Percentiles rank a stretch among this genome's conserved stretches.
Conservation (phyloP, 1,139 yeast species). For the Entelexis paramagnoliae region DNA sequence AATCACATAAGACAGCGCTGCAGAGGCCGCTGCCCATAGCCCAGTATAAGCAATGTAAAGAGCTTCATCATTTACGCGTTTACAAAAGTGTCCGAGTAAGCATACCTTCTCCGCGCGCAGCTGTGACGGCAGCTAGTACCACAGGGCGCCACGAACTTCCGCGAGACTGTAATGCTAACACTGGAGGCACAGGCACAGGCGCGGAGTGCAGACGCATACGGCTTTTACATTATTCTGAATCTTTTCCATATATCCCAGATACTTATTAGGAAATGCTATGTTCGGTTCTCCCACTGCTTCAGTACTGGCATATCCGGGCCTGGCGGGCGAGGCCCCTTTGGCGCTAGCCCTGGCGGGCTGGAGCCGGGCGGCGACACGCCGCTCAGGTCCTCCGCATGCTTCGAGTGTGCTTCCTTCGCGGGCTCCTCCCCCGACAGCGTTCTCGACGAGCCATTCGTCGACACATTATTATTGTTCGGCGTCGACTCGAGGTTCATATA, state of each 20-base stretch:
- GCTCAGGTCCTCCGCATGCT: not conserved
- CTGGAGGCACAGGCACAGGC: too few relatives aligned
- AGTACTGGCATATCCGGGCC: slow-evolving; percentile 8
- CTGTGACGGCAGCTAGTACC: too few relatives aligned
- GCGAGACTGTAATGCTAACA: too few relatives aligned
- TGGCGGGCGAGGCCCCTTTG: not conserved
- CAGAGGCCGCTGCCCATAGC: too few relatives aligned
- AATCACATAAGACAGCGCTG: too few relatives aligned
- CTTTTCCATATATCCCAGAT: not conserved
- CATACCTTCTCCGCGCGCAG: too few relatives aligned
- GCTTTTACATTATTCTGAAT: not conserved
- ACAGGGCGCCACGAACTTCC: too few relatives aligned
- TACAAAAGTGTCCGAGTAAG: too few relatives aligned
- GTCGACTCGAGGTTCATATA: slow-evolving; percentile 35
- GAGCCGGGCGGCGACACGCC: slow-evolving; percentile 5
- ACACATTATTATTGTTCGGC: slow-evolving; percentile 24
- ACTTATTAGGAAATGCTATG: not conserved
- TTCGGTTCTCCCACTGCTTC: slow-evolving; percentile 14
- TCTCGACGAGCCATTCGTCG: slow-evolving; percentile 1
- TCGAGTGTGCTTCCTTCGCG: not conserved
- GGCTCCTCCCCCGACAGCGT: not conserved
- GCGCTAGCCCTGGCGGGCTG: slow-evolving; percentile 4
- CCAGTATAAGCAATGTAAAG: too few relatives aligned
- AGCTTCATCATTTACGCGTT: too few relatives aligned
- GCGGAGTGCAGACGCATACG: too few relatives aligned